phyloP scores from a whole-genome alignment of 1,284 basidiomycete genomes.

The Sphaerobolus stellatus region DNA sequence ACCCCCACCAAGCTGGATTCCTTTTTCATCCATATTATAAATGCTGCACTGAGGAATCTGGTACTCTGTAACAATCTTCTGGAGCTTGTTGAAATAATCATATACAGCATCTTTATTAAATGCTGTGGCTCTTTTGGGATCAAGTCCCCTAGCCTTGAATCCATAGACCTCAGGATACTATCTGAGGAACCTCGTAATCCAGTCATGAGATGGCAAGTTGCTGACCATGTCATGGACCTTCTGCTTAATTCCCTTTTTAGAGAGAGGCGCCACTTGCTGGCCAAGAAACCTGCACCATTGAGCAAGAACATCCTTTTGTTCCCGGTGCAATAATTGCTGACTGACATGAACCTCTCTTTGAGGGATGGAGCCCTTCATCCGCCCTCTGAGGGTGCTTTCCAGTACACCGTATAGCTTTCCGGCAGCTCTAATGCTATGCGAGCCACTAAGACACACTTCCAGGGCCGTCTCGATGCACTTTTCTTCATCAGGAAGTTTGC shows the following conservation, averaged over 20 bases:
- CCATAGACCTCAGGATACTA: conserved; percentile 27
- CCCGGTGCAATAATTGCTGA: too few relatives aligned
- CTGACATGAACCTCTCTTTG: too few relatives aligned
- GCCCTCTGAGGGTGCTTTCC: too few relatives aligned
- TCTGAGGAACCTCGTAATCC: conserved; percentile 19
- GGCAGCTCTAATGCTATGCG: too few relatives aligned
- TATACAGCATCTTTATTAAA: conserved; percentile 27
- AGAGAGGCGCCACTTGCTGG: background rate
- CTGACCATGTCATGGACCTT: background rate
- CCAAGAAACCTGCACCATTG: too few relatives aligned
- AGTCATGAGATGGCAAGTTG: background rate
- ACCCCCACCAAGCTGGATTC: conserved; percentile 34
- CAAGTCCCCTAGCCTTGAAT: conserved; percentile 24
- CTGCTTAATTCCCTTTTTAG: background rate
- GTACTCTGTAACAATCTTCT: conserved; percentile 21
- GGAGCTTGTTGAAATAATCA: conserved; percentile 23
- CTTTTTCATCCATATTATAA: conserved; percentile 42
- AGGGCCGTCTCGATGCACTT: too few relatives aligned
- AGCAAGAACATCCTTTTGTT: too few relatives aligned
- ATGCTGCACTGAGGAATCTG: conserved; percentile 26
- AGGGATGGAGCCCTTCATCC: too few relatives aligned
- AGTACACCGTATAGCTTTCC: too few relatives aligned
- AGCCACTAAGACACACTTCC: too few relatives aligned
- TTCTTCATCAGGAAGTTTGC: too few relatives aligned
- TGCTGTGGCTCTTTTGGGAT: conserved; percentile 26